phyloP scores from a whole-genome alignment of 2,329 filamentous ascomycete species.

The Ascochyta fabae region DNA sequence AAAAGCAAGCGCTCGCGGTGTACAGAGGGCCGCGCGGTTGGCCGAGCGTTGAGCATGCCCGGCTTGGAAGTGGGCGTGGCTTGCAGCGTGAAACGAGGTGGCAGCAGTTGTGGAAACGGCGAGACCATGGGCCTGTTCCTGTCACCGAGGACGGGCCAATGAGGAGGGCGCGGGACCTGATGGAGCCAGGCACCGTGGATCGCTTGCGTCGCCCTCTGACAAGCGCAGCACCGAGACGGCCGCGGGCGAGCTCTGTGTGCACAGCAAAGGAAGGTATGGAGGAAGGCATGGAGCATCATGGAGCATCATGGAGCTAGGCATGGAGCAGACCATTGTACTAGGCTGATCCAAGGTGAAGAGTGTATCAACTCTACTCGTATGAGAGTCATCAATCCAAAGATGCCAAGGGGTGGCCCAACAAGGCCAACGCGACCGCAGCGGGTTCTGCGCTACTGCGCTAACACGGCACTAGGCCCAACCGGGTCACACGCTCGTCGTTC shows the following conservation, averaged over 20 bases:
- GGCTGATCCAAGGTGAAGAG: neutral
- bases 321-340: neutral
- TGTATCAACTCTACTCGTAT: too few relatives aligned
- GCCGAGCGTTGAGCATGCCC: slow-evolving; percentile 6
- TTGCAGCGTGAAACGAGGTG: slow-evolving; percentile 16
- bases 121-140: neutral
- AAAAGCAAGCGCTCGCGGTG: slow-evolving; percentile 15
- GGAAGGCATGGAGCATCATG: too few relatives aligned
- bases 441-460: neutral
- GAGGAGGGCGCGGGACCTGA: neutral
- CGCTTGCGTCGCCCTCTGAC: slow-evolving; percentile 10
- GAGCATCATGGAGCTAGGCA: too few relatives aligned
- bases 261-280: too few relatives aligned
- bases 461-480: neutral
- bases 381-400: too few relatives aligned
- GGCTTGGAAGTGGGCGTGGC: slow-evolving; percentile 15
- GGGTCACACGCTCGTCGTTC: slow-evolving; percentile 3
- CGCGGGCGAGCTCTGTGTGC: neutral
- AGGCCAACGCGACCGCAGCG: neutral
- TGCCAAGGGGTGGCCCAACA: slow-evolving; percentile 2
- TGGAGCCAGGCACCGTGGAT: slow-evolving; percentile 6
- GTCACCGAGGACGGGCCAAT: neutral
- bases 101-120: slow-evolving; percentile 5
- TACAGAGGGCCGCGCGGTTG: slow-evolving; percentile 18
- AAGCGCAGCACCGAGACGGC: slow-evolving; percentile 8